Conservation (phyloP, 257 asterid genomes). For the Datura wrightii region DNA sequence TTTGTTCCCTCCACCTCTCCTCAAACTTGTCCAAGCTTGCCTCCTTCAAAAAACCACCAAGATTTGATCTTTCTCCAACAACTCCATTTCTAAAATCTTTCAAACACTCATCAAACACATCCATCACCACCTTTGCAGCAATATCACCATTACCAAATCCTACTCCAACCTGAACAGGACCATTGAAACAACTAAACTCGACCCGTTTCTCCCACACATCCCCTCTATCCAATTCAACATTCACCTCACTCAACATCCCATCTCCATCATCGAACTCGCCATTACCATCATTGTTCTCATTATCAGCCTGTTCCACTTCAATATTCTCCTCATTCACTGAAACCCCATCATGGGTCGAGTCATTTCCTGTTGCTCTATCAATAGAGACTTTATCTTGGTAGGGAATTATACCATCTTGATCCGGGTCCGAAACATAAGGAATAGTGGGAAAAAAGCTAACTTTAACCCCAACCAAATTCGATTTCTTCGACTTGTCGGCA, state of each 20-base stretch:
- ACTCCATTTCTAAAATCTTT: constrained; percentile 50
- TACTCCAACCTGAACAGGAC: not conserved
- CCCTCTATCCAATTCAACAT: constrained; percentile 58
- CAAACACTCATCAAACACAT: constrained; percentile 66
- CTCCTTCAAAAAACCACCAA: constrained; percentile 36
- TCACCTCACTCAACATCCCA: constrained; percentile 69
- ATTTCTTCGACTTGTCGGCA: constrained; percentile 34
- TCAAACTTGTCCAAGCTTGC: constrained; percentile 41
- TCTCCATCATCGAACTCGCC: constrained; percentile 36
- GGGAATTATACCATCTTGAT: constrained; percentile 20
- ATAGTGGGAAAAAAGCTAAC: constrained; percentile 58
- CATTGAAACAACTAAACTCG: constrained; percentile 13
- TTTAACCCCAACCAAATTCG: constrained; percentile 61
- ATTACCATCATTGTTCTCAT: not conserved
- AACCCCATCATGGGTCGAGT: not conserved
- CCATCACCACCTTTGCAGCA: constrained; percentile 55
- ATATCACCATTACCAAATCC: constrained; percentile 42
- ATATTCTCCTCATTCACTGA: not conserved
- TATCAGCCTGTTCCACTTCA: constrained; percentile 31
- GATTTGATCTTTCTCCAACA: constrained; percentile 31
- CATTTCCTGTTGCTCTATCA: not conserved
- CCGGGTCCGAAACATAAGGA: constrained; percentile 32
- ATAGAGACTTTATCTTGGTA: not conserved
- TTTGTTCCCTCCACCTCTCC: constrained; percentile 69
- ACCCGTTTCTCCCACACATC: constrained; percentile 22